Evolutionary conservation across 768 basidiomycete genomes (phyloP).

Genomic region (Mycena indigotica): DNA sequence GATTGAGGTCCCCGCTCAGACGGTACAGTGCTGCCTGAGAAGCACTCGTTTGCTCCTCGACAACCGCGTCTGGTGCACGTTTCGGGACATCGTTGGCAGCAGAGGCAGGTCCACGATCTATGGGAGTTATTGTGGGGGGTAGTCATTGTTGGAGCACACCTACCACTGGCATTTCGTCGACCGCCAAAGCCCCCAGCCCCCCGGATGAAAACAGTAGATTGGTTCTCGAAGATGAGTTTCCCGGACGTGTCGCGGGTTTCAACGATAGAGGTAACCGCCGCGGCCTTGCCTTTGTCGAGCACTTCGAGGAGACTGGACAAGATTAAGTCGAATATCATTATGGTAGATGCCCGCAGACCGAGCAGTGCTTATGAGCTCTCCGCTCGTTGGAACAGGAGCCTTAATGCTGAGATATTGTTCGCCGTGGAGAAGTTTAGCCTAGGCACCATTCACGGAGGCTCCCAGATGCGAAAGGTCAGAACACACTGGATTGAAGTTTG

Average conservation of each 20-base stretch:
- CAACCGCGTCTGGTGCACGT: slow-evolving; percentile 79
- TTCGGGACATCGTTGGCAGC: slow-evolving; percentile 80
- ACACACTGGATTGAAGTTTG: slow-evolving; percentile 87
- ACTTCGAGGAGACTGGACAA: slow-evolving; percentile 68
- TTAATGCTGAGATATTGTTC: slow-evolving; percentile 94
- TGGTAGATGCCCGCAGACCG: slow-evolving; percentile 45
- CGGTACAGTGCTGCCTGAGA: slow-evolving; percentile 92
- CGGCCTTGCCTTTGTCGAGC: slow-evolving; percentile 91
- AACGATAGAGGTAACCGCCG: slow-evolving; percentile 78
- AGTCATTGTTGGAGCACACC: slow-evolving; percentile 6
- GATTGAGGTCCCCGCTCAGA: slow-evolving; percentile 89
- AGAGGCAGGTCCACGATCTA: slow-evolving; percentile 89
- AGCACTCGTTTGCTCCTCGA: slow-evolving; percentile 84
- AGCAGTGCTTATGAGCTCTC: slow-evolving; percentile 72
- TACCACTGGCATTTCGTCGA: slow-evolving; percentile 79
- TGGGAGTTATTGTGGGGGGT: not conserved
- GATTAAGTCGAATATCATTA: not conserved
- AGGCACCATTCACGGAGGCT: not conserved
- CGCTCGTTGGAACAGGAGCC: slow-evolving; percentile 82
- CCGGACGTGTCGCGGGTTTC: slow-evolving; percentile 86
- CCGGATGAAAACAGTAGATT: slow-evolving; percentile 88
- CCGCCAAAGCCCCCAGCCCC: slow-evolving; percentile 97
- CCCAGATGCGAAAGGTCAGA: slow-evolving; percentile 5
- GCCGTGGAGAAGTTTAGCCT: slow-evolving; percentile 97
- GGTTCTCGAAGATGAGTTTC: slow-evolving; percentile 86